Evolutionary conservation across 495 filamentous ascomycete genomes (phyloP).

Genomic region (Talaromyces adpressus): DNA sequence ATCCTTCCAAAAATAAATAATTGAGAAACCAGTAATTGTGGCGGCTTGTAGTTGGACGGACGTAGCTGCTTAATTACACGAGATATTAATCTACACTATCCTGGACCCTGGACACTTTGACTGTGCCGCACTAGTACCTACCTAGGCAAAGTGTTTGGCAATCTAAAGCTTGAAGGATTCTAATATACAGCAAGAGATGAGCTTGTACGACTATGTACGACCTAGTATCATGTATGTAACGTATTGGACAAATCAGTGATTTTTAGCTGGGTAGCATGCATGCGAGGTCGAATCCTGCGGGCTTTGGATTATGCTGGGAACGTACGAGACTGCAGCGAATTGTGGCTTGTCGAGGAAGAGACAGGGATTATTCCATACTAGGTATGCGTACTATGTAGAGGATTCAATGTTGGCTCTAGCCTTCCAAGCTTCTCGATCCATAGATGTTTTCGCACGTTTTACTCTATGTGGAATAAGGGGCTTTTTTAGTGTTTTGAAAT

Average conservation of each 20-base stretch:
- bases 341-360: background rate
- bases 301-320: background rate
- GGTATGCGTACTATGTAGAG: background rate
- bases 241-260: background rate
- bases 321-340: background rate
- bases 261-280: background rate
- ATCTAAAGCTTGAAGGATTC: background rate
- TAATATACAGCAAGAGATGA: background rate
- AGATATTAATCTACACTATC: background rate
- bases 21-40: too few species aligned
- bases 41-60: background rate
- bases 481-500: background rate
- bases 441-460: background rate
- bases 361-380: background rate
- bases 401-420: too few species aligned
- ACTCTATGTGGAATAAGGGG: background rate
- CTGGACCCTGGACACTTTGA: background rate
- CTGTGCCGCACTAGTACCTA: background rate
- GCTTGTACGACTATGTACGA: background rate
- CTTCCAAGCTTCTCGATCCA: background rate
- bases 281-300: background rate
- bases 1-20: background rate
- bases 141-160: too few species aligned
- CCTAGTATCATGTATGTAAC: background rate
- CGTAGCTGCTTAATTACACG: background rate